Evolutionary conservation across 345 rosid species (phyloP).

Genomic region (Conringia planisiliqua): DNA sequence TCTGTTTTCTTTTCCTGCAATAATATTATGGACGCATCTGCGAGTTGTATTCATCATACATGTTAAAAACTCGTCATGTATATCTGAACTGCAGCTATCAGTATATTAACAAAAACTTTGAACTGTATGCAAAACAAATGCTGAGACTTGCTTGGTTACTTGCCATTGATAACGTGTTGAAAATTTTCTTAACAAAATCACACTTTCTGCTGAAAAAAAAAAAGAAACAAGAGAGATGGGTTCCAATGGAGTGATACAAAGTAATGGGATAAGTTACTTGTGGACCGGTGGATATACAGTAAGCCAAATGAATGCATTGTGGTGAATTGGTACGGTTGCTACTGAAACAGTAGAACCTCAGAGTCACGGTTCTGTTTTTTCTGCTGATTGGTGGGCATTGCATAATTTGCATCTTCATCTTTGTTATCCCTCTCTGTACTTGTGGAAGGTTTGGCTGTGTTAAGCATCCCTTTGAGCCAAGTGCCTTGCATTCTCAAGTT

Average conservation of each 20-base stretch:
- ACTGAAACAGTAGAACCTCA: constrained; percentile 19
- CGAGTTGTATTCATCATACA: background rate
- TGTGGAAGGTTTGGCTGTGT: constrained; percentile 48
- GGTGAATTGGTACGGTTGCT: background rate
- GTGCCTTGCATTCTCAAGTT: constrained; percentile 56
- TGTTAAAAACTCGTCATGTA: background rate
- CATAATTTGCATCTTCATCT: constrained; percentile 35
- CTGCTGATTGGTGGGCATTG: constrained; percentile 10
- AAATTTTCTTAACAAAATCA: constrained; percentile 1
- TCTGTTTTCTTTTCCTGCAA: background rate
- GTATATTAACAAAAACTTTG: background rate
- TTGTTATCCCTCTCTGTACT: constrained; percentile 26
- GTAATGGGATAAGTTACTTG: constrained; percentile 18
- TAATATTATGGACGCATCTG: background rate
- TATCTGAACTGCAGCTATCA: background rate
- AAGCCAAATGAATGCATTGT: constrained; percentile 10
- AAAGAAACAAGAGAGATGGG: background rate
- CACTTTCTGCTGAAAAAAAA: too few relatives aligned
- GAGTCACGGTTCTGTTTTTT: constrained; percentile 18
- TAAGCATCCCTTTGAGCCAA: constrained; percentile 78
- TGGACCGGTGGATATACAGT: constrained; percentile 17
- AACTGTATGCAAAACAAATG: background rate
- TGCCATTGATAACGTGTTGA: background rate
- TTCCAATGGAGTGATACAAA: constrained; percentile 5
- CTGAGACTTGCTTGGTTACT: background rate